These are phyloP conservation scores for Gamarada debralockiae DNA, from an alignment of 495 filamentous ascomycete genomes.

Conservation along the genomic window DNA sequence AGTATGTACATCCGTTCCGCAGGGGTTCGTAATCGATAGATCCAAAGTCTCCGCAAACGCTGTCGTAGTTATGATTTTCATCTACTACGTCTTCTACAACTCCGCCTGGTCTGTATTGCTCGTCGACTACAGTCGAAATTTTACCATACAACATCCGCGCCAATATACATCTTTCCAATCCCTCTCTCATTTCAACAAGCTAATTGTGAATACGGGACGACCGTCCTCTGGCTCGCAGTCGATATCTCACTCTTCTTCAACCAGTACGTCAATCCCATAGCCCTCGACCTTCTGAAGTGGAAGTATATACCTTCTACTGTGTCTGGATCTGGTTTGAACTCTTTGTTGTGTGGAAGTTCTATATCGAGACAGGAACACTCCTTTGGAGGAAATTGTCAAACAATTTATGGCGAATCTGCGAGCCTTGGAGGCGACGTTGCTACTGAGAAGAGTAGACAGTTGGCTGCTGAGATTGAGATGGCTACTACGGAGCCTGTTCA, in stretches of 20 bases:
- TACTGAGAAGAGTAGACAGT: constrained; percentile 12
- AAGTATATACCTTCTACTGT: constrained; percentile 41
- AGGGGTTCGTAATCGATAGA: constrained; percentile 26
- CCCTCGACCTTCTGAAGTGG: constrained; percentile 35
- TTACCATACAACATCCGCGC: constrained; percentile 29
- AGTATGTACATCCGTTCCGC: constrained; percentile 21
- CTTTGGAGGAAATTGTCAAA: constrained; percentile 46
- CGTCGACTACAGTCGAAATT: constrained; percentile 36
- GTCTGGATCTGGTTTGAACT: constrained; percentile 41
- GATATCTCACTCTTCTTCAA: constrained; percentile 44
- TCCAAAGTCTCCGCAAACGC: constrained; percentile 21
- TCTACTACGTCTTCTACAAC: constrained; percentile 47
- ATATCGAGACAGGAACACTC: constrained; percentile 45
- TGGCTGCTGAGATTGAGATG: constrained; percentile 2
- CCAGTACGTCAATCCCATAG: constrained; percentile 47
- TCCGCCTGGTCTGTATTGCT: constrained; percentile 33
- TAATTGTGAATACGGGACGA: constrained; percentile 32
- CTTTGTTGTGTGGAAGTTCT: constrained; percentile 37
- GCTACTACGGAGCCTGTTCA: neutral
- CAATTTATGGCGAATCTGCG: constrained; percentile 35
- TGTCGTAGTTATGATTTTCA: constrained; percentile 21
- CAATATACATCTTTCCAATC: neutral
- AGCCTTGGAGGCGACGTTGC: constrained; percentile 10
- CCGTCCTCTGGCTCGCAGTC: constrained; percentile 40
- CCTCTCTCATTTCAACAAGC: neutral